These are phyloP conservation scores for Globisporangium irregulare DNA, from an alignment of 352 stramenopile genomes.

Conservation along the genomic window DNA sequence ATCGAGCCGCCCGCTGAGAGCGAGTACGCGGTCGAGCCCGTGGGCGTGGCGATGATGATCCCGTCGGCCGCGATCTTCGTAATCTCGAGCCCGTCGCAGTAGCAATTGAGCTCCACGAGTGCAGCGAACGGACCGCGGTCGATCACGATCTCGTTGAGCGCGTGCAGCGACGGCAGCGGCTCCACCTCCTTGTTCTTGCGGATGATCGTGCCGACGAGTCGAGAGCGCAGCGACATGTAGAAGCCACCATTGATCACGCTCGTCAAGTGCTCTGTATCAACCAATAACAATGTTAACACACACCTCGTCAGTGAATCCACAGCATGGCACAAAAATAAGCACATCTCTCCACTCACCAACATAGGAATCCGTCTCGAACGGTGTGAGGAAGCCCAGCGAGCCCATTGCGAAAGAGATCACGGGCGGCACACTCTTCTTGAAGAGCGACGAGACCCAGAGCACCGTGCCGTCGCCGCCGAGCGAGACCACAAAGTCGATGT, in stretches of 20 bases:
- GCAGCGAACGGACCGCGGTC: conserved; percentile 89
- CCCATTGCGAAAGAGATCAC: conserved; percentile 95
- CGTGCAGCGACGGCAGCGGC: conserved; percentile 77
- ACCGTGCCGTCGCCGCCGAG: conserved; percentile 95
- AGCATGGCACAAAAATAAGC: background rate
- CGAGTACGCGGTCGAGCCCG: conserved; percentile 97
- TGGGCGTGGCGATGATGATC: conserved; percentile 98
- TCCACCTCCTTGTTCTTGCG: conserved; percentile 54
- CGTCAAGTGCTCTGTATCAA: conserved; percentile 56
- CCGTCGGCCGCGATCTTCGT: conserved; percentile 95
- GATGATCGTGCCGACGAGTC: conserved; percentile 69
- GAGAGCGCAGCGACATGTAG: conserved; percentile 79
- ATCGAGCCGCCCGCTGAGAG: conserved; percentile 97
- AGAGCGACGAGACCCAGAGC: conserved; percentile 87
- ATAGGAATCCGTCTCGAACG: conserved; percentile 82
- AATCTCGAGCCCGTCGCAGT: conserved; percentile 94
- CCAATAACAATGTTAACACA: background rate
- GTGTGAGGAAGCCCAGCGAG: conserved; percentile 95
- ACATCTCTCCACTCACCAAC: conserved; percentile 22
- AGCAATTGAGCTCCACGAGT: conserved; percentile 96
- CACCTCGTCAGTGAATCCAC: background rate
- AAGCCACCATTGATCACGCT: conserved; percentile 80
- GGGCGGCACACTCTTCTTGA: conserved; percentile 91
- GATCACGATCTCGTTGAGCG: conserved; percentile 99
- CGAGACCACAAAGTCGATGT: conserved; percentile 91